Conservation (phyloP, 257 asterid species). For the Coffea canephora region DNA sequence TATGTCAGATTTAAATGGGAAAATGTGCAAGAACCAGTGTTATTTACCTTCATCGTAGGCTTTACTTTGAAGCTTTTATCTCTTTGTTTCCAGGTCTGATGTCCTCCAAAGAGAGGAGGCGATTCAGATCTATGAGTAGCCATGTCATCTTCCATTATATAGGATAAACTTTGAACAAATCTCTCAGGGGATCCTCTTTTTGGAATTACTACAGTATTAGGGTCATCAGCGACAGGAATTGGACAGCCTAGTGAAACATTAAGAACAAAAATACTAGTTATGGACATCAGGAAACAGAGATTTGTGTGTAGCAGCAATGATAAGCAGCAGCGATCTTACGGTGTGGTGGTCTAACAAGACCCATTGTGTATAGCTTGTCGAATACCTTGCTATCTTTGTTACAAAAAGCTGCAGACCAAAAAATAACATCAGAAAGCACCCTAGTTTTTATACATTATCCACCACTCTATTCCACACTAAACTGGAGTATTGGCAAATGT, state of each 20-base stretch:
- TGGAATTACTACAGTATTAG: conserved; percentile 66
- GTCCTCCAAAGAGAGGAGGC: conserved; percentile 87
- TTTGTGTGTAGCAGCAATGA: too few relatives aligned
- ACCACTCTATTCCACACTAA: neutral
- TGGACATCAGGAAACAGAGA: neutral
- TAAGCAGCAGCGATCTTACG: conserved; percentile 49
- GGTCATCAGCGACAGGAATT: conserved; percentile 63
- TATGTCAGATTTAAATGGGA: neutral
- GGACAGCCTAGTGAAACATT: conserved; percentile 56
- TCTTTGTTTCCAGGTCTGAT: conserved; percentile 80
- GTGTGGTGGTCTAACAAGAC: conserved; percentile 76
- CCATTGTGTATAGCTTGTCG: conserved; percentile 70
- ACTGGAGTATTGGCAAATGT: neutral
- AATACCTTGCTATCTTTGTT: conserved; percentile 86
- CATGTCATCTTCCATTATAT: conserved; percentile 55
- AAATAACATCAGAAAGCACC: conserved; percentile 2
- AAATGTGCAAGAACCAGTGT: neutral
- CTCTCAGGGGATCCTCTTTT: conserved; percentile 49
- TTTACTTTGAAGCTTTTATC: conserved; percentile 74
- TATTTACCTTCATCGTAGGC: conserved; percentile 71
- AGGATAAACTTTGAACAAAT: conserved; percentile 54
- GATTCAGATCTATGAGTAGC: conserved; percentile 53
- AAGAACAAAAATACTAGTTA: neutral
- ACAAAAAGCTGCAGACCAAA: conserved; percentile 70
- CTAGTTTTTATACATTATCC: neutral